These are phyloP conservation scores for Meripilus lineatus DNA, from an alignment of 1,284 basidiomycete genomes.

Conservation along the genomic window DNA sequence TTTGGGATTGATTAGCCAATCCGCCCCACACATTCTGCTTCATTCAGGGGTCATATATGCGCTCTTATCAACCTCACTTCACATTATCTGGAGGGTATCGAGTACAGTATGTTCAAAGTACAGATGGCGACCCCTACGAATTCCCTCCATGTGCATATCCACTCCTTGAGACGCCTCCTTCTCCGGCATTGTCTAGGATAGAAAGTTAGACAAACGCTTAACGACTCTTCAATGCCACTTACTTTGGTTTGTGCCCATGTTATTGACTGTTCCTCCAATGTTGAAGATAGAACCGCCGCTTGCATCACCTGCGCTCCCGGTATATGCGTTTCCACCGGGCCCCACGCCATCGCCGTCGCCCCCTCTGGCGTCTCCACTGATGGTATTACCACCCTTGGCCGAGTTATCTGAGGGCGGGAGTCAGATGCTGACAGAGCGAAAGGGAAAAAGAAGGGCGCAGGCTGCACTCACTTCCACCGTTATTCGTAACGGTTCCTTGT, in stretches of 20 bases:
- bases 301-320: constrained; percentile 12
- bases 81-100: too few relatives aligned
- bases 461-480: constrained; percentile 10
- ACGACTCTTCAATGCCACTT: neutral
- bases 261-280: constrained; percentile 11
- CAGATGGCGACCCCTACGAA: neutral
- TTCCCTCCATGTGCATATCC: constrained; percentile 14
- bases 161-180: constrained; percentile 11
- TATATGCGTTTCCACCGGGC: constrained; percentile 16
- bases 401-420: constrained; percentile 1
- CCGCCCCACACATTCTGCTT: too few relatives aligned
- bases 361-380: constrained; percentile 14
- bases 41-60: too few relatives aligned
- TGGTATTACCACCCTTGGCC: constrained; percentile 9
- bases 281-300: constrained; percentile 13
- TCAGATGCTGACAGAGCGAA: neutral
- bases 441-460: neutral
- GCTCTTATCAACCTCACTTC: too few relatives aligned
- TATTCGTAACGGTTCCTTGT: constrained; percentile 12
- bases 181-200: constrained; percentile 14
- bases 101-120: neutral
- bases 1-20: too few relatives aligned
- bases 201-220: neutral
- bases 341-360: constrained; percentile 11
- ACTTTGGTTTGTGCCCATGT: constrained; percentile 3